A percentile compares a stretch with the other conserved stretches of the same genome.
Conservation (phyloP, 2,329 filamentous ascomycete genomes). For the Monilinia laxa region DNA sequence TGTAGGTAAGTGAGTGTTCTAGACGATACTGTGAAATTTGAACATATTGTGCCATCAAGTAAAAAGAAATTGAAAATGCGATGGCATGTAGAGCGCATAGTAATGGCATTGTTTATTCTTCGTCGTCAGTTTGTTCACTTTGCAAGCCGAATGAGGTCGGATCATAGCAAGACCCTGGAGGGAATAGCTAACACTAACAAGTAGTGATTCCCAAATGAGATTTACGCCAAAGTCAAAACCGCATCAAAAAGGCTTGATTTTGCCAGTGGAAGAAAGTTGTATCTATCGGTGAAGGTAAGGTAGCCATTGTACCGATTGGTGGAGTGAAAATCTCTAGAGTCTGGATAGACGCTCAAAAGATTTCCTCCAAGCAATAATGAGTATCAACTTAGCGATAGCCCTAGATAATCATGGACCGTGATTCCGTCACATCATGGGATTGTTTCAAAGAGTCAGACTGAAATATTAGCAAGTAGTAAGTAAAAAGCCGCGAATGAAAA, state of each 20-base stretch:
- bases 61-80: background rate
- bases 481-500: slow-evolving; percentile 8
- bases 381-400: background rate
- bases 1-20: background rate
- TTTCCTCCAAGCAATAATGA: slow-evolving; percentile 8
- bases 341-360: background rate
- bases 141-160: background rate
- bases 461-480: background rate
- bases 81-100: background rate
- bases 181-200: background rate
- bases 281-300: background rate
- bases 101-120: background rate
- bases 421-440: background rate
- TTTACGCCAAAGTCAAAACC: background rate
- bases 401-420: background rate
- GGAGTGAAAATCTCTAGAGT: background rate
- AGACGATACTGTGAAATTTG: background rate
- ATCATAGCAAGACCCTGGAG: background rate
- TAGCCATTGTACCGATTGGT: slow-evolving; percentile 1
- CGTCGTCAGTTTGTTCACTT: background rate
- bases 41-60: background rate
- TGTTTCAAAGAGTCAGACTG: background rate
- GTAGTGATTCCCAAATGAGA: background rate
- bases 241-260: too few relatives aligned
- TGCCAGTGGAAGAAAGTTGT: background rate